These are phyloP conservation scores for Bruguiera gymnorhiza DNA, from an alignment of 345 rosid genomes.

Conservation along the genomic window DNA sequence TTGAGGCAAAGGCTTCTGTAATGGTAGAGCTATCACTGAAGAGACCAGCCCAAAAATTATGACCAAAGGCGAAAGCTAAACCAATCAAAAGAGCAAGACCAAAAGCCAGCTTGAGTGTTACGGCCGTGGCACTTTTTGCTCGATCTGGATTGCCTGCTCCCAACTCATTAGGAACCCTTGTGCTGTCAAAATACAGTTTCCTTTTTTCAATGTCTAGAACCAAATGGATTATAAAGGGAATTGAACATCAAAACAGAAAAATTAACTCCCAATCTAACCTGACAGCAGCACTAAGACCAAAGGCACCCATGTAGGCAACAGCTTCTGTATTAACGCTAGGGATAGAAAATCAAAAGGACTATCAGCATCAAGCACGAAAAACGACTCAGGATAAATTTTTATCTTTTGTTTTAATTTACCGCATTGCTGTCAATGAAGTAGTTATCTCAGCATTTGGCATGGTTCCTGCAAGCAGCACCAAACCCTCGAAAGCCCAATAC, in stretches of 20 bases:
- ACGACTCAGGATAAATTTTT: background rate
- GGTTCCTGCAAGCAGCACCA: constrained; percentile 69
- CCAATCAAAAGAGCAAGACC: constrained; percentile 47
- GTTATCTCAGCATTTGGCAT: constrained; percentile 55
- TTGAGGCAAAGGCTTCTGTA: constrained; percentile 39
- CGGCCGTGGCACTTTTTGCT: constrained; percentile 52
- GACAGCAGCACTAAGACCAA: constrained; percentile 47
- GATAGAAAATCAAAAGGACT: background rate
- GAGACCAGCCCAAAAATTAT: constrained; percentile 56
- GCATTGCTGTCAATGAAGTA: constrained; percentile 69
- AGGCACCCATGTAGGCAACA: background rate
- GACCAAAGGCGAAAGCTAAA: constrained; percentile 43
- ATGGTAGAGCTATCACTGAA: constrained; percentile 47
- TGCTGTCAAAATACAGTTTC: constrained; percentile 32
- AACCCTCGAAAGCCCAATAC: constrained; percentile 76
- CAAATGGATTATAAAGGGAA: background rate
- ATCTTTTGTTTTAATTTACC: constrained; percentile 32
- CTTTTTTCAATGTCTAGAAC: background rate
- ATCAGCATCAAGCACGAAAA: background rate
- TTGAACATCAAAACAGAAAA: background rate
- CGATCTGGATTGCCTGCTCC: constrained; percentile 19
- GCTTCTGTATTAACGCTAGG: constrained; percentile 54
- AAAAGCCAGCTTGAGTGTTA: constrained; percentile 48
- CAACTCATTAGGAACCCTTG: constrained; percentile 76
- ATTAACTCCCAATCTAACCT: constrained; percentile 37